Evolutionary conservation across 768 basidiomycete genomes (phyloP).

Genomic region (Trametes sanguinea): DNA sequence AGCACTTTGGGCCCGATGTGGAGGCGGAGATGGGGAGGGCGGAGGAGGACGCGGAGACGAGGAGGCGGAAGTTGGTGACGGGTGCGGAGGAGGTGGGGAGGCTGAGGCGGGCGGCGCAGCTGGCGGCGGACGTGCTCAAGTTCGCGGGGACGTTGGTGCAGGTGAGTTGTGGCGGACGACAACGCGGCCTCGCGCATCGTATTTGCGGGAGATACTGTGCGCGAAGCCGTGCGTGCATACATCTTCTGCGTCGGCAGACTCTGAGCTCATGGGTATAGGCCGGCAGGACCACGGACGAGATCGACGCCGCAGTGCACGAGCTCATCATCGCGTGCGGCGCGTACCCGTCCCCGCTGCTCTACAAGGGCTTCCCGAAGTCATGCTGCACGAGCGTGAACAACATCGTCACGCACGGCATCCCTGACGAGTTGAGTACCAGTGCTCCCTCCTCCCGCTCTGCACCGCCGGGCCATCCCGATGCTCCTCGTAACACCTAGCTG

Average conservation of each 20-base stretch:
- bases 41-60: not conserved
- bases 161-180: conserved; percentile 19
- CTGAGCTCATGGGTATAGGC: conserved; percentile 41
- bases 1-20: not conserved
- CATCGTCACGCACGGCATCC: conserved; percentile 84
- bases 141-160: conserved; percentile 26
- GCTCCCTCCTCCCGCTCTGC: no score
- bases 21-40: not conserved
- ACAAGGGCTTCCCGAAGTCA: conserved; percentile 73
- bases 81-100: conserved; percentile 17
- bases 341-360: conserved; percentile 85
- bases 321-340: conserved; percentile 67
- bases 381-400: conserved; percentile 92
- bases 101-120: conserved; percentile 25
- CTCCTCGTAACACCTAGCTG: no score
- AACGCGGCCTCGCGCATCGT: no score
- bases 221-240: no score
- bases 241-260: not conserved
- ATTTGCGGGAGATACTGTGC: no score
- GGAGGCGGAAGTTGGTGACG: conserved; percentile 9
- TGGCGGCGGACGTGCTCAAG: conserved; percentile 26
- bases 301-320: conserved; percentile 74
- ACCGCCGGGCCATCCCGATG: no score
- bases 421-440: conserved; percentile 71
- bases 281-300: conserved; percentile 70